Conservation (phyloP, 345 rosid genomes). For the Sonneratia caseolaris region DNA sequence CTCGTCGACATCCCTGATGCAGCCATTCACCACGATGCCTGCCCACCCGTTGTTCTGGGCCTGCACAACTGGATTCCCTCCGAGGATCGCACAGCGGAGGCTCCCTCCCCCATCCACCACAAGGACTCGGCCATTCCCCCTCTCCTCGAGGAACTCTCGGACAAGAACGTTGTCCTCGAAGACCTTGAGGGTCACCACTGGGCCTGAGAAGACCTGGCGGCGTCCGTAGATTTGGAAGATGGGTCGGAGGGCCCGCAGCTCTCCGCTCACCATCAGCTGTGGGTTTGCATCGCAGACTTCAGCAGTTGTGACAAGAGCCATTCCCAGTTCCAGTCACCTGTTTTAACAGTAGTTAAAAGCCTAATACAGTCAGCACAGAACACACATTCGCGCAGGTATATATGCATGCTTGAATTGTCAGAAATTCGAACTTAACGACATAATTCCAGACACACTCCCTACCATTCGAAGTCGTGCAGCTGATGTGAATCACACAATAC, state of each 20-base stretch:
- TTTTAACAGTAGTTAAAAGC: neutral
- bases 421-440: neutral
- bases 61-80: constrained; percentile 24
- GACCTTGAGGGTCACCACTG: constrained; percentile 44
- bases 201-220: constrained; percentile 23
- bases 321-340: constrained; percentile 3
- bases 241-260: constrained; percentile 23
- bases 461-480: neutral
- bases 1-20: constrained; percentile 44
- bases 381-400: neutral
- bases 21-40: constrained; percentile 44
- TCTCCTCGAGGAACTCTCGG: constrained; percentile 47
- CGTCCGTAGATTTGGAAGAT: constrained; percentile 19
- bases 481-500: neutral
- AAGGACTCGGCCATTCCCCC: constrained; percentile 24
- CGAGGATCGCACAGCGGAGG: constrained; percentile 17
- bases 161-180: constrained; percentile 43
- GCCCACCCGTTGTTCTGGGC: constrained; percentile 51
- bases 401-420: neutral
- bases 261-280: constrained; percentile 17
- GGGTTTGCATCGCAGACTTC: constrained; percentile 24
- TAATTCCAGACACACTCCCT: neutral
- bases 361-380: neutral
- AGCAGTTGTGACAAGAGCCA: constrained; percentile 23
- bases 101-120: constrained; percentile 23